Conservation (phyloP, 2,329 filamentous ascomycete species). For the Ceratocystiopsis minuta region DNA sequence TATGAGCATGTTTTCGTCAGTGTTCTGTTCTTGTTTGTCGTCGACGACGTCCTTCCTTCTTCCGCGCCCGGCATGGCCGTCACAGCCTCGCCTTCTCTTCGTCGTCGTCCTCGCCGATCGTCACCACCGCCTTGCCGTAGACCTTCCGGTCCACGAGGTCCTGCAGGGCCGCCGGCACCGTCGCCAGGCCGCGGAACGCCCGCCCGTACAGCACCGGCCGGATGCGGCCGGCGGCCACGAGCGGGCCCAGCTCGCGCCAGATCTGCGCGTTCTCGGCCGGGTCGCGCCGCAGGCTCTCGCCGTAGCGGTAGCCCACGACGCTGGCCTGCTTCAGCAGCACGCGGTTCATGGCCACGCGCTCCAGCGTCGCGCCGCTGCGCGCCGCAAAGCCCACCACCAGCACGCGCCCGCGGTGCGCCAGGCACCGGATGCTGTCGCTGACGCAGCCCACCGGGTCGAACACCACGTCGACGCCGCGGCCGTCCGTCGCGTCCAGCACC, state of each 20-base stretch:
- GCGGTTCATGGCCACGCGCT: slow-evolving; percentile 31
- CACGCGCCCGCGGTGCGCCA: slow-evolving; percentile 33
- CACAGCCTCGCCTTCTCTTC: neutral
- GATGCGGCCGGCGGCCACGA: slow-evolving; percentile 28
- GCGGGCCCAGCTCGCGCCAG: slow-evolving; percentile 30
- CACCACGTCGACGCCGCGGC: slow-evolving; percentile 35
- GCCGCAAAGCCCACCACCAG: slow-evolving; percentile 42
- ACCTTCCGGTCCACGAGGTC: slow-evolving; percentile 31
- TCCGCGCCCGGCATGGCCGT: too few relatives aligned
- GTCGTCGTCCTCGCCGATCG: slow-evolving; percentile 13
- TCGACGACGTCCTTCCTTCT: too few relatives aligned
- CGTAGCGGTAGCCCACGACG: slow-evolving; percentile 39
- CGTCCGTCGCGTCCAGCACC: slow-evolving; percentile 26
- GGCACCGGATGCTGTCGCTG: slow-evolving; percentile 32
- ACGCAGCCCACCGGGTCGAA: slow-evolving; percentile 41
- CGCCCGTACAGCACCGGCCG: slow-evolving; percentile 31
- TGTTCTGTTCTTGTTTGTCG: too few relatives aligned
- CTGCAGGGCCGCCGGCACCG: slow-evolving; percentile 29
- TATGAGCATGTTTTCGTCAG: too few relatives aligned
- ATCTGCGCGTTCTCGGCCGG: slow-evolving; percentile 27
- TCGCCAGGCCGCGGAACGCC: slow-evolving; percentile 29
- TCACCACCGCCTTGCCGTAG: slow-evolving; percentile 39
- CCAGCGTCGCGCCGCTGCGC: slow-evolving; percentile 11
- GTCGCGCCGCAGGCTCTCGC: slow-evolving; percentile 32
- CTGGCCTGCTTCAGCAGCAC: slow-evolving; percentile 33